Evolutionary conservation across 208 protist species (phyloP), one percentile per base, ranked within the genome.

Genomic region (Crithidia bombi): DNA sequence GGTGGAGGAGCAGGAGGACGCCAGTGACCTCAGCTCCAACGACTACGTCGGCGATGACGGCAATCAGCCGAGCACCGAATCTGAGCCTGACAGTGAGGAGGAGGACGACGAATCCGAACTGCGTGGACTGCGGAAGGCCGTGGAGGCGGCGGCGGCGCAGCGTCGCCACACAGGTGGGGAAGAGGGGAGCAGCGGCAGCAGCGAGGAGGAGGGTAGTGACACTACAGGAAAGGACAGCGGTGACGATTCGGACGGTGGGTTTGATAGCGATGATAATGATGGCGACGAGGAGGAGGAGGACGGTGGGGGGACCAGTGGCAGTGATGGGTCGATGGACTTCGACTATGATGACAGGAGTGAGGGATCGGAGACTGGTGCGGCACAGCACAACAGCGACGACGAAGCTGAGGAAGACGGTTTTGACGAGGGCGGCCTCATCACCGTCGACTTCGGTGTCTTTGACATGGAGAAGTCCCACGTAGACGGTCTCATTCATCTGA

Each of bases 401-500:
- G 69, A 75, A 46, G 73, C 83, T 5, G 75, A 87, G 28, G 77
- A 78, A 11, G 69, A 81, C n/a, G 74, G 70, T 11, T 75, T 77
- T 11, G 64, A 65, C 14, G 70, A 78, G 9, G 76, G 49, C 38
- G 79, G 69, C 50, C 62, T 84, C 7, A 82, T 96, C 23, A 86
- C 84, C 44, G 87, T 96, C 3, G 89, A 95, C 63, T 96, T 96
- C 80, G 92, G 88, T n/a, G 92, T 93, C 41, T 94, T 86, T 57
- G 88, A 93, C 64, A 93, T 96, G 87, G 64, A 78, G 63, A 15
- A 11, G 58, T 71, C 73, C 0, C 72, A 96, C 77, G 67, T 94
- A 2, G 78, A 92, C 59, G 83, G 84, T 0, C 44, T 90, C 11
- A 89, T 92, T 66, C 88, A 96, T 57, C 74, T 96, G 33, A 90